phyloP scores from a whole-genome alignment of 139 green algal genomes.

The Astrephomene gubernaculifera region DNA sequence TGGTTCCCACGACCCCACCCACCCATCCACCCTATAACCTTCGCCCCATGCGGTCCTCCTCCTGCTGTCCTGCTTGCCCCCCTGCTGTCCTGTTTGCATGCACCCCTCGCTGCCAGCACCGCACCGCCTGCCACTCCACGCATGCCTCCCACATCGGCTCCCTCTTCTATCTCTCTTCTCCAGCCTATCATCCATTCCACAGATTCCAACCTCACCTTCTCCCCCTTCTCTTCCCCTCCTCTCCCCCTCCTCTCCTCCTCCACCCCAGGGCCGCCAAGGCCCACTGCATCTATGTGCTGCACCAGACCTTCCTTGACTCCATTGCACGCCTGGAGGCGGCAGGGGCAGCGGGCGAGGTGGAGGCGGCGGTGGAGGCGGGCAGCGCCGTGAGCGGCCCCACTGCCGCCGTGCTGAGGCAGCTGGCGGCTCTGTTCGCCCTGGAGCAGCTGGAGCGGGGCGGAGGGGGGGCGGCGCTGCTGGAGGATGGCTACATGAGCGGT shows the following conservation, averaged over 20 bases:
- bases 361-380: not conserved
- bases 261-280: slow-evolving; percentile 49
- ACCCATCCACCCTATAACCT: too few relatives aligned
- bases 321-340: slow-evolving; percentile 22
- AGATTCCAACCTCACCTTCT: not conserved
- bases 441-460: slow-evolving; percentile 61
- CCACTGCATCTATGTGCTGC: slow-evolving; percentile 74
- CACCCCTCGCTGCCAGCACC: too few relatives aligned
- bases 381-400: slow-evolving; percentile 33
- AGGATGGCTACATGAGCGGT: slow-evolving; percentile 73
- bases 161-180: too few relatives aligned
- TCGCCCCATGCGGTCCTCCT: too few relatives aligned
- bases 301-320: slow-evolving; percentile 62
- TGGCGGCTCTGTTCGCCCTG: slow-evolving; percentile 77
- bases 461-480: slow-evolving; percentile 71
- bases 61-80: too few relatives aligned
- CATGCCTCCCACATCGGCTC: too few relatives aligned
- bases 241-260: not conserved
- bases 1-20: too few relatives aligned
- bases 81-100: too few relatives aligned
- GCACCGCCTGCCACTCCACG: too few relatives aligned
- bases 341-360: not conserved
- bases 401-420: slow-evolving; percentile 64
- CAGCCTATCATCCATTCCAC: too few relatives aligned
- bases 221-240: not conserved